Evolutionary conservation across 768 basidiomycete species (phyloP).

Genomic region (Hydnomerulius pinastri): DNA sequence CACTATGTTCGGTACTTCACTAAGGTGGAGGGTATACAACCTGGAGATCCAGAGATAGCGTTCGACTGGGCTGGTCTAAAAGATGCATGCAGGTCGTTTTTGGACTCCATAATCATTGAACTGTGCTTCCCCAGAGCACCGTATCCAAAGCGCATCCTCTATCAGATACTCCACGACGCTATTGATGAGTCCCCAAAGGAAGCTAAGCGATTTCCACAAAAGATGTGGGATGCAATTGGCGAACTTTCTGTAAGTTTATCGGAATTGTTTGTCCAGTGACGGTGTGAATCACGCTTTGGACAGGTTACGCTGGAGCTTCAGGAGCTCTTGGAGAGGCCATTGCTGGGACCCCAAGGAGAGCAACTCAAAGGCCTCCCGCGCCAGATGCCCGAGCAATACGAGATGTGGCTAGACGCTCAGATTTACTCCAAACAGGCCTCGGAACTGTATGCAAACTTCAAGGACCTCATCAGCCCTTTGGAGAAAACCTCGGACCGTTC

Average conservation of each 20-base stretch:
- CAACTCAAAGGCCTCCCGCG: conserved; percentile 51
- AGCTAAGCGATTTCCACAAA: conserved; percentile 74
- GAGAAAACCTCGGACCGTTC: conserved; percentile 50
- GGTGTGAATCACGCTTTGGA: not conserved
- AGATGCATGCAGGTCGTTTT: conserved; percentile 69
- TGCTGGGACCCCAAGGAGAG: conserved; percentile 57
- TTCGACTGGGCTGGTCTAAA: conserved; percentile 70
- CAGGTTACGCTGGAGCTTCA: conserved; percentile 69
- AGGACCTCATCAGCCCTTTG: conserved; percentile 60
- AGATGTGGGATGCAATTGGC: conserved; percentile 79
- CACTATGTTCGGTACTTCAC: conserved; percentile 78
- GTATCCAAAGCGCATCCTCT: conserved; percentile 68
- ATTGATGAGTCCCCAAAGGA: conserved; percentile 74
- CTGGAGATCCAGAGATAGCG: conserved; percentile 51
- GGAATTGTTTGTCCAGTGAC: not conserved
- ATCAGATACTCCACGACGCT: conserved; percentile 68
- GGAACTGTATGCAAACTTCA: conserved; percentile 47
- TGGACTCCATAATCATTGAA: conserved; percentile 84
- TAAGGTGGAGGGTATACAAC: conserved; percentile 36
- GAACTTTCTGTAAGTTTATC: conserved; percentile 64
- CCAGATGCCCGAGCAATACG: conserved; percentile 60
- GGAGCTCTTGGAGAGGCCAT: conserved; percentile 60
- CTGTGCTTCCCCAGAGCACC: conserved; percentile 71
- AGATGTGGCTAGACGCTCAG: conserved; percentile 71
- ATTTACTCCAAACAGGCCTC: conserved; percentile 61